Conservation (phyloP, 1,284 basidiomycete species). For the Termitomyces sp. region DNA sequence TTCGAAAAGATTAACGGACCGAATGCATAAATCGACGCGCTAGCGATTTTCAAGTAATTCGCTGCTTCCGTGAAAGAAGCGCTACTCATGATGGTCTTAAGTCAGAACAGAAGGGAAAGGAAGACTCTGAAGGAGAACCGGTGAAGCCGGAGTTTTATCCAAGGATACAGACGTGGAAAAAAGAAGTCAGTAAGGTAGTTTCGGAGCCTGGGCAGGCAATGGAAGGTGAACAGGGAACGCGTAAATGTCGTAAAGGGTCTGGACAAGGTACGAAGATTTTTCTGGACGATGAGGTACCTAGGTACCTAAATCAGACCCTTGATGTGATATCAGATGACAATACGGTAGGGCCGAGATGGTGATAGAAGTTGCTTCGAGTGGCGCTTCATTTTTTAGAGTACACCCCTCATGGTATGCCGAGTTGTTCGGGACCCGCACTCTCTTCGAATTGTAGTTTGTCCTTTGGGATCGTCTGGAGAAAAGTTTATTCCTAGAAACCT, state of each 20-base stretch:
- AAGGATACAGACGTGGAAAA: background rate
- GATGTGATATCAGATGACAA: no score
- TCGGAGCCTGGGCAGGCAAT: background rate
- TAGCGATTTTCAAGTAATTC: constrained; percentile 18
- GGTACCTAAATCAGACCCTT: background rate
- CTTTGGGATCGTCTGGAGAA: background rate
- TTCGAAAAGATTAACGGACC: constrained; percentile 5
- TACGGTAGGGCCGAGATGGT: background rate
- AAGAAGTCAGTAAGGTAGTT: background rate
- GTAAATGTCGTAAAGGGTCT: background rate
- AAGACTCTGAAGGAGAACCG: background rate
- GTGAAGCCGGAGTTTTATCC: background rate
- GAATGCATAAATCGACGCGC: constrained; percentile 17
- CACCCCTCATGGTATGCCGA: background rate
- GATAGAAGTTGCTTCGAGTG: background rate
- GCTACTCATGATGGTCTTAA: constrained; percentile 4
- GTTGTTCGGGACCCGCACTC: background rate
- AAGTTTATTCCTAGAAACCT: background rate
- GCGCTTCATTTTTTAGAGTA: background rate
- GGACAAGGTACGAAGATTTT: background rate
- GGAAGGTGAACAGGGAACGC: background rate
- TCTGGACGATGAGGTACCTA: background rate
- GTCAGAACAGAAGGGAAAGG: background rate
- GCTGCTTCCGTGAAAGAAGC: constrained; percentile 7
- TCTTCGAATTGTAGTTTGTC: background rate